Conservation (phyloP, 2,329 filamentous ascomycete genomes). For the Colletotrichum coccodes region DNA sequence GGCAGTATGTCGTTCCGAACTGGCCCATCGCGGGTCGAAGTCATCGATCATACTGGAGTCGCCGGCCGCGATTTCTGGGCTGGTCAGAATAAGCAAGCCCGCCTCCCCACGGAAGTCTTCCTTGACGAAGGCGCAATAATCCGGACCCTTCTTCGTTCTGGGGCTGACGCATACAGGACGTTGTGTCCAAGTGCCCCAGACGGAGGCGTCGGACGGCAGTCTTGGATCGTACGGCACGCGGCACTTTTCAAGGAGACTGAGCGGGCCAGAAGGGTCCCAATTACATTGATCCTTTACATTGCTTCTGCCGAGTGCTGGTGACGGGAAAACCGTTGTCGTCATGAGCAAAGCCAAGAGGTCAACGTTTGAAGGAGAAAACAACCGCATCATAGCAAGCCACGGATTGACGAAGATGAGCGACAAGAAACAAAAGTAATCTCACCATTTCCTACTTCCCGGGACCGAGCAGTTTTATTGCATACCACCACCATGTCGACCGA, state of each 20-base stretch:
- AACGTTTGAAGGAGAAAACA: too few species aligned
- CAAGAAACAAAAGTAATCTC: not conserved
- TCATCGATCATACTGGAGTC: conserved; percentile 15
- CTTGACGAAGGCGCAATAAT: conserved; percentile 31
- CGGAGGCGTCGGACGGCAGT: too few species aligned
- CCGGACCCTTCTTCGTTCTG: not conserved
- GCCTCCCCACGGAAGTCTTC: conserved; percentile 23
- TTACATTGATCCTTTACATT: not conserved
- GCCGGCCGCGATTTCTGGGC: conserved; percentile 22
- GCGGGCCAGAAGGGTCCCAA: not conserved
- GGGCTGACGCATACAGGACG: conserved; percentile 21
- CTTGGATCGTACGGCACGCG: not conserved
- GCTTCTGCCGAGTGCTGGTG: not conserved
- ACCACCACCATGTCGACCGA: not conserved
- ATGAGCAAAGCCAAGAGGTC: not conserved
- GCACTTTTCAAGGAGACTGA: not conserved
- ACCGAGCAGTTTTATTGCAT: not conserved
- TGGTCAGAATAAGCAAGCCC: conserved; percentile 27
- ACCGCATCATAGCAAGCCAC: not conserved
- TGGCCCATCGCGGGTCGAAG: not conserved
- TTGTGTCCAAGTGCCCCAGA: conserved; percentile 24
- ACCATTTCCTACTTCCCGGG: not conserved
- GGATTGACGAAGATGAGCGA: too few species aligned
- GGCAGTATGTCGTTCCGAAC: not conserved
- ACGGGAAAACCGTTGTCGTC: not conserved